These are phyloP conservation scores for Boletus rex-veris DNA, from an alignment of 768 basidiomycete species.

Conservation along the genomic window DNA sequence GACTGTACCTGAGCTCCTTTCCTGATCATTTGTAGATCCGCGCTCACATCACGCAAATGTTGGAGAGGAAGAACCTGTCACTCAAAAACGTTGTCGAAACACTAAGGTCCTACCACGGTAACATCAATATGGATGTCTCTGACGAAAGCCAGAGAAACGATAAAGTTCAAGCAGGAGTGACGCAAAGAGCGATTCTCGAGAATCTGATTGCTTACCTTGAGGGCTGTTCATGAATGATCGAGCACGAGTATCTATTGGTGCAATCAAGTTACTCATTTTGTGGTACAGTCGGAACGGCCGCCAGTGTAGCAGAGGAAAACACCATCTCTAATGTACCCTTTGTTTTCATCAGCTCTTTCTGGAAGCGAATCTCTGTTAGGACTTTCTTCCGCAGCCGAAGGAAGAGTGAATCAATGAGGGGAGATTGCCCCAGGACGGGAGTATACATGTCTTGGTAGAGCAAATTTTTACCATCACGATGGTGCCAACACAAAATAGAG, in stretches of 20 bases:
- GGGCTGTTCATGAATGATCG: constrained; percentile 19
- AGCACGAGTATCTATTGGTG: neutral
- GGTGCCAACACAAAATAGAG: neutral
- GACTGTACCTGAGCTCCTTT: neutral
- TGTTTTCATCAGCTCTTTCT: constrained; percentile 76
- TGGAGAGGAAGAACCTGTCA: constrained; percentile 67
- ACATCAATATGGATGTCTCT: constrained; percentile 57
- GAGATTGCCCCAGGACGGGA: constrained; percentile 90
- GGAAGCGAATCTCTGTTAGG: constrained; percentile 81
- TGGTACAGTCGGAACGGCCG: constrained; percentile 13
- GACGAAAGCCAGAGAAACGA: constrained; percentile 17
- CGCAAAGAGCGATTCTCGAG: constrained; percentile 65
- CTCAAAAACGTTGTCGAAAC: constrained; percentile 70
- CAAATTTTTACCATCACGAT: constrained; percentile 4
- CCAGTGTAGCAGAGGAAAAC: constrained; percentile 53
- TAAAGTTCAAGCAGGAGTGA: constrained; percentile 39
- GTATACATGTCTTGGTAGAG: constrained; percentile 76
- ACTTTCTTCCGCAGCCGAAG: constrained; percentile 80
- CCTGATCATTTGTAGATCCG: constrained; percentile 57
- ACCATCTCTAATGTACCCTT: constrained; percentile 93
- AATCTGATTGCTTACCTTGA: constrained; percentile 64
- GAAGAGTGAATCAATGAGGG: constrained; percentile 85
- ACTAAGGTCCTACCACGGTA: constrained; percentile 67
- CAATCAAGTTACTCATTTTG: constrained; percentile 16
- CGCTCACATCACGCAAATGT: constrained; percentile 69